Conservation (phyloP, 2,329 filamentous ascomycete species). For the Pseudogymnoascus sp. region DNA sequence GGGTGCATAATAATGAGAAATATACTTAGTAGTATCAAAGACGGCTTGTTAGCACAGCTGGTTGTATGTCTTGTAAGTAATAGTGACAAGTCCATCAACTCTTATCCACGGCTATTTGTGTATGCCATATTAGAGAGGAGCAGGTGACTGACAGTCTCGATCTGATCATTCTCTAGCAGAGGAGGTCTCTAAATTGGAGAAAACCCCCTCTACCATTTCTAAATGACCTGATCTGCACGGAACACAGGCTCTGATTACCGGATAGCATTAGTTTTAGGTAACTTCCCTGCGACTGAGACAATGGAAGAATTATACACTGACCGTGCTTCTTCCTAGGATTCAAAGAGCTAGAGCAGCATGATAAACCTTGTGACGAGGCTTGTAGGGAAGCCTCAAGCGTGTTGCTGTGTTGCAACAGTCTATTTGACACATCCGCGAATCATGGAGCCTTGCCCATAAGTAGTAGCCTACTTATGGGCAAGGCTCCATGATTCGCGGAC, state of each 20-base stretch:
- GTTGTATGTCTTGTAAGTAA: neutral
- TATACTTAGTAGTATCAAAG: neutral
- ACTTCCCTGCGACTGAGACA: neutral
- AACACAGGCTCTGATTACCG: neutral
- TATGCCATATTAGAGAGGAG: neutral
- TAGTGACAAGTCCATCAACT: neutral
- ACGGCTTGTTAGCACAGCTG: neutral
- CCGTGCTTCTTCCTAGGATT: neutral
- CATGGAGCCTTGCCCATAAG: neutral
- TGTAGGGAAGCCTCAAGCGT: neutral
- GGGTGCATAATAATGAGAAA: neutral
- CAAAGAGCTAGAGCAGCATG: neutral
- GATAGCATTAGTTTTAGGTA: neutral
- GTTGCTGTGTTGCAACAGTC: neutral
- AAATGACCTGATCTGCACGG: neutral
- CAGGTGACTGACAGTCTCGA: neutral
- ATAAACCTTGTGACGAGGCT: neutral
- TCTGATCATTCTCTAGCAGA: neutral
- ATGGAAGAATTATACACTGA: neutral
- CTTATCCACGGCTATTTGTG: neutral
- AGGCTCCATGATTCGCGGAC: neutral
- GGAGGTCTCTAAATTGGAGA: neutral
- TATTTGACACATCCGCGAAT: neutral
- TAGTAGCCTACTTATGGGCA: neutral
- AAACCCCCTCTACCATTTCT: neutral